Percentiles rank a stretch among this genome's conserved stretches.
Conservation (phyloP, 108 stramenopile genomes). For the Seminavis robusta region DNA sequence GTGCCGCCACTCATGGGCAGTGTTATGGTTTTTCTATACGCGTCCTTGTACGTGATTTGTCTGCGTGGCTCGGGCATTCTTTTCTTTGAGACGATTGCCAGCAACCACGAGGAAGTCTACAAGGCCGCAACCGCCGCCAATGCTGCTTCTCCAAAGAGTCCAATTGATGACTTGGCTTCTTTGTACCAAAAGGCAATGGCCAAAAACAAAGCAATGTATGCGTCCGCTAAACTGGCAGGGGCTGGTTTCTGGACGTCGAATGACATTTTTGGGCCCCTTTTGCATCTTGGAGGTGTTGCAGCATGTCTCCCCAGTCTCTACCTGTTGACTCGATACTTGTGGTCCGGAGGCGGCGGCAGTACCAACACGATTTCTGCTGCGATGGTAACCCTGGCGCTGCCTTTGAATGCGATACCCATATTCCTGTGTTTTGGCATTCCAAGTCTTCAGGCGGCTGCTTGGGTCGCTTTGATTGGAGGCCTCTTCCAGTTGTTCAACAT, state of each 20-base stretch:
- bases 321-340: constrained; percentile 30
- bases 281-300: constrained; percentile 49
- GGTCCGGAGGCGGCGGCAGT: constrained; percentile 20
- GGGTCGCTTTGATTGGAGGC: constrained; percentile 47
- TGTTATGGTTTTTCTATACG: constrained; percentile 41
- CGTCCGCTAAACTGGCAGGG: constrained; percentile 48
- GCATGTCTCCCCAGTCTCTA: constrained; percentile 53
- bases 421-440: constrained; percentile 58
- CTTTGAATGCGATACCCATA: constrained; percentile 57
- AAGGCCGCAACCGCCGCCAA: constrained; percentile 25
- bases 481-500: constrained; percentile 12
- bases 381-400: constrained; percentile 29
- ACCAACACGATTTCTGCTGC: constrained; percentile 6
- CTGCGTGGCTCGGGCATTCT: constrained; percentile 55
- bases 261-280: constrained; percentile 41
- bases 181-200: constrained; percentile 47
- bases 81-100: constrained; percentile 29
- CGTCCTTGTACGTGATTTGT: constrained; percentile 53
- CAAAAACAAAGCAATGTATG: constrained; percentile 32
- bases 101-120: constrained; percentile 32
- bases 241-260: constrained; percentile 66
- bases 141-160: too few species aligned
- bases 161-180: constrained; percentile 43
- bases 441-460: constrained; percentile 41
- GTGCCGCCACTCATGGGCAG: constrained; percentile 50